Conservation (phyloP, 345 rosid genomes). For the Dimocarpus longan region DNA sequence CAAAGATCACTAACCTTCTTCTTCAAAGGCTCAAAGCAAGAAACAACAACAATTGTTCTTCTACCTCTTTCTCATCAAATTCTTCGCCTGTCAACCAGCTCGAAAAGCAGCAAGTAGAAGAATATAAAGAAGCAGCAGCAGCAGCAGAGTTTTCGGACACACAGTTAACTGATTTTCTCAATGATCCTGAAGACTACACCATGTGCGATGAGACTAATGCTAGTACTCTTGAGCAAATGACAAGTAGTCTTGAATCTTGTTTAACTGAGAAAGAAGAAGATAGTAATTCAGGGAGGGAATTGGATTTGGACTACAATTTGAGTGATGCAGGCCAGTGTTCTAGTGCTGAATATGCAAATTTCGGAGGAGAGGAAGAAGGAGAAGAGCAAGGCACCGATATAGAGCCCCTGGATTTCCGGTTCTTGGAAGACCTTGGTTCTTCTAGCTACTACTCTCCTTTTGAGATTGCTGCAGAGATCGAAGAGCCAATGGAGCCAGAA, state of each 20-base stretch:
- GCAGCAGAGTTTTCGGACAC: conserved; percentile 28
- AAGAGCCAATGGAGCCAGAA: conserved; percentile 39
- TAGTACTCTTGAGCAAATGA: conserved; percentile 24
- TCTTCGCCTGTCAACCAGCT: conserved; percentile 12
- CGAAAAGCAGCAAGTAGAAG: conserved; percentile 24
- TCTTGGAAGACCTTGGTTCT: conserved; percentile 42
- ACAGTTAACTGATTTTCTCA: conserved; percentile 46
- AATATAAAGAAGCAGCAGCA: conserved; percentile 14
- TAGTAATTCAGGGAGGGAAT: conserved; percentile 9
- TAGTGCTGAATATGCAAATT: conserved; percentile 21
- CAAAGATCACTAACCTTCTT: conserved; percentile 57
- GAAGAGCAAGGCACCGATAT: conserved; percentile 26
- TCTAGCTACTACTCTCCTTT: conserved; percentile 50
- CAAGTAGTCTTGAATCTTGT: conserved; percentile 37
- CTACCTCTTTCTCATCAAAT: neutral
- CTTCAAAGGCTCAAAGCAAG: conserved; percentile 56
- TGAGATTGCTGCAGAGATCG: conserved; percentile 55
- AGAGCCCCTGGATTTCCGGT: conserved; percentile 43
- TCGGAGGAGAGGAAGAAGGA: conserved; percentile 27
- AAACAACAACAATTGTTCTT: conserved; percentile 26
- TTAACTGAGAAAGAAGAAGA: conserved; percentile 37
- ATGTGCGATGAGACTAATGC: neutral
- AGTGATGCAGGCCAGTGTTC: conserved; percentile 33
- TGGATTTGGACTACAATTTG: conserved; percentile 26
- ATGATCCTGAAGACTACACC: conserved; percentile 37